A percentile compares a stretch with the other conserved stretches of the same genome.
Evolutionary conservation across 2,329 filamentous ascomycete species (phyloP).

Genomic region (Trichoderma sp.): DNA sequence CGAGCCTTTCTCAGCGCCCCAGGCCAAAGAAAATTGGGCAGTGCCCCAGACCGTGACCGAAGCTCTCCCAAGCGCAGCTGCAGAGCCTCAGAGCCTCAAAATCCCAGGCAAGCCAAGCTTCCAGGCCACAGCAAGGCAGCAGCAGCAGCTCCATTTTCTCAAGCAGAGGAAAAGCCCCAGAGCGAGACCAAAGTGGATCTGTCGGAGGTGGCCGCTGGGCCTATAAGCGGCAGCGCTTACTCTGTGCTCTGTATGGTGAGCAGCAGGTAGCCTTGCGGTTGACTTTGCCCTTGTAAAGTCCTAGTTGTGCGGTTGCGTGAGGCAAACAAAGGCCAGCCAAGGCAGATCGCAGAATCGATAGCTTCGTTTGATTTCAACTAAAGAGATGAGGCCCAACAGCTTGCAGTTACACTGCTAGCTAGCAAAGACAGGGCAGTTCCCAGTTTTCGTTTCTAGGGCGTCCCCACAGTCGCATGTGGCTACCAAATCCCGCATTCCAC

Average conservation of each 20-base stretch:
- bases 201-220: constrained; percentile 10
- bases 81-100: background rate
- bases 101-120: background rate
- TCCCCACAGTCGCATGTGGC: constrained; percentile 1
- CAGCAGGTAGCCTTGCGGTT: background rate
- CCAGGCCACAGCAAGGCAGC: background rate
- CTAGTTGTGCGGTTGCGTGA: background rate
- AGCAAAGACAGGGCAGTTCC: background rate
- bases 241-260: background rate
- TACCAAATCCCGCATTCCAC: constrained; percentile 11
- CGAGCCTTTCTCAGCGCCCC: background rate
- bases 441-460: background rate
- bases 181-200: constrained; percentile 14
- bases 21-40: constrained; percentile 6
- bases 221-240: background rate
- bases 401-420: background rate
- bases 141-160: background rate
- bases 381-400: background rate
- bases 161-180: background rate
- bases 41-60: background rate
- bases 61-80: background rate
- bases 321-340: constrained; percentile 2
- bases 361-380: background rate
- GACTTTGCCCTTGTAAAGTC: background rate
- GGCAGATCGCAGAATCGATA: constrained; percentile 23